These are phyloP conservation scores for Lanmaoa rubissima DNA, from an alignment of 768 basidiomycete genomes.

Conservation along the genomic window DNA sequence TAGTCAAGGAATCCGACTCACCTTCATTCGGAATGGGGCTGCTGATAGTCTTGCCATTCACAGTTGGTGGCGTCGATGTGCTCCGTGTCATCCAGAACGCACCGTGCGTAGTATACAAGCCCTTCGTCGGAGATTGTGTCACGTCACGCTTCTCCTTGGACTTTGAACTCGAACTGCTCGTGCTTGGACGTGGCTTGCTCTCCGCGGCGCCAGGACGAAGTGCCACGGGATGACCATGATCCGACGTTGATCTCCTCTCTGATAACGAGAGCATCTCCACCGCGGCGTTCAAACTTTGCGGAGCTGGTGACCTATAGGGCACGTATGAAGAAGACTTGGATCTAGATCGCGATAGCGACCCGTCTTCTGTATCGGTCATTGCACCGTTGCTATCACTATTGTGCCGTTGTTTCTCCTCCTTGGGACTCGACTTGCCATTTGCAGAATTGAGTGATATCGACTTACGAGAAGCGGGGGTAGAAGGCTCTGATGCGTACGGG, in stretches of 20 bases:
- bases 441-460: constrained; percentile 34
- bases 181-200: constrained; percentile 32
- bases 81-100: constrained; percentile 36
- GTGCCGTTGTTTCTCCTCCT: constrained; percentile 33
- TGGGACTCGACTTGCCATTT: constrained; percentile 34
- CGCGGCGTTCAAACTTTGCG: constrained; percentile 72
- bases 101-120: constrained; percentile 38
- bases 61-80: constrained; percentile 39
- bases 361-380: constrained; percentile 33
- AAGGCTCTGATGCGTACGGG: constrained; percentile 61
- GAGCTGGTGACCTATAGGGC: constrained; percentile 52
- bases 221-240: constrained; percentile 22
- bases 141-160: constrained; percentile 31
- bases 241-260: constrained; percentile 30
- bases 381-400: constrained; percentile 28
- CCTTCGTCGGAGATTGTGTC: constrained; percentile 46
- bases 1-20: constrained; percentile 30
- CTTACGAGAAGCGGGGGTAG: constrained; percentile 54
- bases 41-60: constrained; percentile 67
- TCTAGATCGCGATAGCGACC: constrained; percentile 45
- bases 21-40: constrained; percentile 69
- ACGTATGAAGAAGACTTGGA: constrained; percentile 56
- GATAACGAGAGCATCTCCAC: constrained; percentile 55
- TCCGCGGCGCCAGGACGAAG: constrained; percentile 20
- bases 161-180: constrained; percentile 28